Conservation (phyloP, 495 filamentous ascomycete species). For the Annulohypoxylon nitens region DNA sequence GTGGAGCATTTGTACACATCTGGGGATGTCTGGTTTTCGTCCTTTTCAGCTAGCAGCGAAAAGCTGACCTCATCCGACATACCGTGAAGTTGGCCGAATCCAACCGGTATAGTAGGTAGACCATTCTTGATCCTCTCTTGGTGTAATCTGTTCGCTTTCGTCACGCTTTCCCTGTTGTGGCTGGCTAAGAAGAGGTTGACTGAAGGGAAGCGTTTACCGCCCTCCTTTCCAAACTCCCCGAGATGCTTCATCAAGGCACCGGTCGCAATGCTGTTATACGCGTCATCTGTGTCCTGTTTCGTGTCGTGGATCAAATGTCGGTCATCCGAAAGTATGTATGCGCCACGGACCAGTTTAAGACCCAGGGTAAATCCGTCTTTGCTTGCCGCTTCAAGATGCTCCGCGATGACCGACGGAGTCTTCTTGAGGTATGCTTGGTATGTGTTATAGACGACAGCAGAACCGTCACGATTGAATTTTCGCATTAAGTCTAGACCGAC, state of each 20-base stretch:
- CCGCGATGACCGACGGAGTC: background rate
- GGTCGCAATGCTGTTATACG: background rate
- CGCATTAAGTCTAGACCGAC: background rate
- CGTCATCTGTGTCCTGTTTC: background rate
- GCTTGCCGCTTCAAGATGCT: constrained; percentile 1
- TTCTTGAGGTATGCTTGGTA: constrained; percentile 8
- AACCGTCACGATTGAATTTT: constrained; percentile 3
- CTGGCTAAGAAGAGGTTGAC: background rate
- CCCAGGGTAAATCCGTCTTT: background rate
- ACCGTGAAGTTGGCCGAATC: background rate
- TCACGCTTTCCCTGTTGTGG: background rate
- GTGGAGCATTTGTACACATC: constrained; percentile 1
- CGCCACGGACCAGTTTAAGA: background rate
- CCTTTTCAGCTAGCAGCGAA: background rate
- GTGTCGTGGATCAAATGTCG: constrained; percentile 1
- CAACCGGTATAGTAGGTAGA: background rate
- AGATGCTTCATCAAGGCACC: background rate
- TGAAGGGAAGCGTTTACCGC: background rate
- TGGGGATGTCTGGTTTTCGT: constrained; percentile 3
- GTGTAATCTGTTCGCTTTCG: background rate
- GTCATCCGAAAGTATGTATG: background rate
- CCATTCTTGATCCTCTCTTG: constrained; percentile 1
- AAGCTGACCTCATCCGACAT: constrained; percentile 4
- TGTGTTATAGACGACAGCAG: background rate
- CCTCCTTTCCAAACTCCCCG: background rate